phyloP scores from a whole-genome alignment of 2,329 filamentous ascomycete species.

The Phyllosticta ampelicida region DNA sequence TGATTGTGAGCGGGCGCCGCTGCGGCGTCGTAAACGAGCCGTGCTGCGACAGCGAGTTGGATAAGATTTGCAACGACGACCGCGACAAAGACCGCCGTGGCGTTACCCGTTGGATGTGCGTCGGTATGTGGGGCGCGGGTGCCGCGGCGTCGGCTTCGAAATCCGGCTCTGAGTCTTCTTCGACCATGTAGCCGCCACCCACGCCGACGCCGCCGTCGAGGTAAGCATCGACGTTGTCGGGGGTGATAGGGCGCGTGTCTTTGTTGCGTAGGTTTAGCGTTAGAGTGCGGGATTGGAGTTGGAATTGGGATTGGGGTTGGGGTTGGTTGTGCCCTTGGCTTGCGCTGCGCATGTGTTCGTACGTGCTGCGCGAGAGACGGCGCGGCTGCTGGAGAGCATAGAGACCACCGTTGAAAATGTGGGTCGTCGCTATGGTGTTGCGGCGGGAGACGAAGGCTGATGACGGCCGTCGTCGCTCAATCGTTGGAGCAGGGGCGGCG shows the following conservation, averaged over 20 bases:
- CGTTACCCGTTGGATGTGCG: background rate
- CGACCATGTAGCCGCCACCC: background rate
- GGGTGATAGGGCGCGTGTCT: background rate
- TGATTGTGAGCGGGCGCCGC: background rate
- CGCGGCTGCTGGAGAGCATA: background rate
- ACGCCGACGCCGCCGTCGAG: background rate
- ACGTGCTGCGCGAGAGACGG: background rate
- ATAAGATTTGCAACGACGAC: background rate
- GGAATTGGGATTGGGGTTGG: too few species aligned
- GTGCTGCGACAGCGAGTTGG: background rate
- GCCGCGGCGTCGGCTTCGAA: background rate
- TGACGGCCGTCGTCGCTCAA: background rate
- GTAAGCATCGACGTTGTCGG: background rate
- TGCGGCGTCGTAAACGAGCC: background rate
- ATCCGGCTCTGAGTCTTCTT: background rate
- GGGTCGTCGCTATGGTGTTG: background rate
- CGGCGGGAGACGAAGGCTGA: background rate
- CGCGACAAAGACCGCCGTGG: background rate
- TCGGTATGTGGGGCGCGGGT: background rate
- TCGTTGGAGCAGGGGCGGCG: background rate
- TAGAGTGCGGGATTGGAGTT: background rate
- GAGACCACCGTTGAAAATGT: background rate
- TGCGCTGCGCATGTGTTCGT: background rate
- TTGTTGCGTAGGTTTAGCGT: background rate
- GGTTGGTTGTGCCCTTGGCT: background rate